Evolutionary conservation across 164 flowering plant genomes (phyloP).

Genomic region (Vitis rotundifolia): DNA sequence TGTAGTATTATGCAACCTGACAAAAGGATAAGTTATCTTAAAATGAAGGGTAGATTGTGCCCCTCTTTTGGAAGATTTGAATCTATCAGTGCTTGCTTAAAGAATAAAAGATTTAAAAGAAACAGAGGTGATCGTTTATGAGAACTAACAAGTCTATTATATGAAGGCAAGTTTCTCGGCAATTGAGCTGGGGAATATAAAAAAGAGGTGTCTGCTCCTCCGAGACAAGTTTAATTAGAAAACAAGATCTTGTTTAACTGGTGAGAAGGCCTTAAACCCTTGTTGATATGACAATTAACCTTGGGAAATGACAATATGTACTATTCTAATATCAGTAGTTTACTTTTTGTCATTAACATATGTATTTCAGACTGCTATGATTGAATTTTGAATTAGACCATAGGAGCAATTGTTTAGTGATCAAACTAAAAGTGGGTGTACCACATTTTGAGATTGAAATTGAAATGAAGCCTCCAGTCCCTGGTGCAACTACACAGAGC

Average conservation of each 20-base stretch:
- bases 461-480: too few species aligned
- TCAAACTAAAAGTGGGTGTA: too few species aligned
- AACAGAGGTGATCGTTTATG: conserved; percentile 6
- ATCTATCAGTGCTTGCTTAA: conserved; percentile 2
- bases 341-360: not conserved
- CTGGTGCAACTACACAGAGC: too few species aligned
- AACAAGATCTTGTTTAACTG: not conserved
- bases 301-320: conserved; percentile 8
- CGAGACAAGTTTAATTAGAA: conserved; percentile 22
- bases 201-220: conserved; percentile 25
- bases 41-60: conserved; percentile 13
- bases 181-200: conserved; percentile 17
- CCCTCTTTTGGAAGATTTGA: conserved; percentile 27
- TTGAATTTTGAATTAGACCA: not conserved
- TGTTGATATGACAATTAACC: not conserved
- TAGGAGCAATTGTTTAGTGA: not conserved
- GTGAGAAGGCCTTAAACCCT: not conserved
- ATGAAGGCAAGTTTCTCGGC: conserved; percentile 15
- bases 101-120: not conserved
- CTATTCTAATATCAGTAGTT: not conserved
- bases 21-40: conserved; percentile 6
- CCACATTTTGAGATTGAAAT: too few species aligned
- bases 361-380: not conserved
- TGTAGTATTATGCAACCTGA: not conserved
- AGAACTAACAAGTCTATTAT: conserved; percentile 11